These are phyloP conservation scores for Sclerotinia glacialis DNA, from an alignment of 2,329 filamentous ascomycete genomes.

Conservation along the genomic window DNA sequence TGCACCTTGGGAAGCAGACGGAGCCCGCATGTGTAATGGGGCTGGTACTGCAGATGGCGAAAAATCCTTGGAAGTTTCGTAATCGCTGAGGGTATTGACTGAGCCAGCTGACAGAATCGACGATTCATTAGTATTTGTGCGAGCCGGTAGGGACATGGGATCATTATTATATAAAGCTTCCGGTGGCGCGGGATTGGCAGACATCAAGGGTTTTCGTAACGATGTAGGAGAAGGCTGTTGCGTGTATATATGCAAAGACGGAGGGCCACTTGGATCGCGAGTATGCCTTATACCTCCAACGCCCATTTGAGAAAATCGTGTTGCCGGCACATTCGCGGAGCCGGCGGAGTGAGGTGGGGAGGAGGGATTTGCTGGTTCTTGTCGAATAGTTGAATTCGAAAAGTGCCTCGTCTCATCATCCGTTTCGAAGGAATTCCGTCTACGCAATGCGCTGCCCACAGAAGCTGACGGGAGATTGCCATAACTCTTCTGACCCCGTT, in stretches of 20 bases:
- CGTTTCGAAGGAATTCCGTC: conserved; percentile 51
- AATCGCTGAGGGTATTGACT: conserved; percentile 36
- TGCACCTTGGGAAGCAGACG: conserved; percentile 40
- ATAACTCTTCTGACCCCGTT: conserved; percentile 35
- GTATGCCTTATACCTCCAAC: conserved; percentile 22
- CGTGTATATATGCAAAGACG: conserved; percentile 32
- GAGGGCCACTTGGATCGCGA: conserved; percentile 31
- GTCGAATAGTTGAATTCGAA: conserved; percentile 38
- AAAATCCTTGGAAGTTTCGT: conserved; percentile 48
- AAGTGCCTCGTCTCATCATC: conserved; percentile 54
- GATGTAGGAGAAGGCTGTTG: conserved; percentile 29
- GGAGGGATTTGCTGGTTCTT: conserved; percentile 27
- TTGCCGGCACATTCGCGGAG: conserved; percentile 25
- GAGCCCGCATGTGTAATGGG: conserved; percentile 46
- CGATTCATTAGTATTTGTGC: conserved; percentile 25
- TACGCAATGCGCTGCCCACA: conserved; percentile 23
- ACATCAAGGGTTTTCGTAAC: conserved; percentile 29
- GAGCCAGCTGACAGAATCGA: conserved; percentile 32
- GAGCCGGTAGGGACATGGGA: not conserved
- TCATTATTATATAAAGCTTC: conserved; percentile 4
- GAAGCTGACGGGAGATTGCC: conserved; percentile 37
- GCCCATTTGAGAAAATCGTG: conserved; percentile 37
- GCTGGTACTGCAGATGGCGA: conserved; percentile 52
- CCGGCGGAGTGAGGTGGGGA: conserved; percentile 19
- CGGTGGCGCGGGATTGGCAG: conserved; percentile 7